Percentiles rank a stretch among this genome's conserved stretches.
These are phyloP conservation scores for Tilletia indica DNA, from an alignment of 1,284 basidiomycete genomes.

Conservation along the genomic window DNA sequence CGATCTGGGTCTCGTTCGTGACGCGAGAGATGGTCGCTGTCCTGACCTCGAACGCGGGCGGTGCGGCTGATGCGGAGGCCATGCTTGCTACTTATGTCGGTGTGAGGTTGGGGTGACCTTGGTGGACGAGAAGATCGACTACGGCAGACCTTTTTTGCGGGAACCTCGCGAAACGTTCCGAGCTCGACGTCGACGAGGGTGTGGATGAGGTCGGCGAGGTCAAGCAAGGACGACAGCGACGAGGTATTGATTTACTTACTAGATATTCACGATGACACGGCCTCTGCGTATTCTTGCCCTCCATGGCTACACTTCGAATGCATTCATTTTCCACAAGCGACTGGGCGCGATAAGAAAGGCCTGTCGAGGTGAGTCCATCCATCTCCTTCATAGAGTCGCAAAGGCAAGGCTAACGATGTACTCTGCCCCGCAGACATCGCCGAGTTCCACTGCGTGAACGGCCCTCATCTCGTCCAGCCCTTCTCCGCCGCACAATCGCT, in stretches of 20 bases:
- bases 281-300: slow-evolving; percentile 44
- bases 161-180: background rate
- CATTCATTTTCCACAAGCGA: slow-evolving; percentile 40
- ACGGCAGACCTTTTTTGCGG: too few relatives aligned
- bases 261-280: background rate
- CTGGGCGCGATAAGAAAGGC: slow-evolving; percentile 49
- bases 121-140: too few relatives aligned
- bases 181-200: background rate
- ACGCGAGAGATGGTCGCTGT: slow-evolving; percentile 75
- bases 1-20: slow-evolving; percentile 89
- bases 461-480: slow-evolving; percentile 47
- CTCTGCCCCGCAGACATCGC: slow-evolving; percentile 36
- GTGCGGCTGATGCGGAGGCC: background rate
- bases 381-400: background rate
- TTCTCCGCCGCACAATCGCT: slow-evolving; percentile 40
- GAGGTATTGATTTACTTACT: background rate
- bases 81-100: background rate
- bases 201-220: background rate
- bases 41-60: slow-evolving; percentile 44
- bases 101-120: too few relatives aligned
- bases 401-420: background rate
- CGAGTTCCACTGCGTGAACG: slow-evolving; percentile 51
- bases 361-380: slow-evolving; percentile 28
- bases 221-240: background rate
- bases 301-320: slow-evolving; percentile 53